Percentiles rank a stretch among this genome's conserved stretches.
phyloP scores from a whole-genome alignment of 305 asterid species.

The Withania somnifera region DNA sequence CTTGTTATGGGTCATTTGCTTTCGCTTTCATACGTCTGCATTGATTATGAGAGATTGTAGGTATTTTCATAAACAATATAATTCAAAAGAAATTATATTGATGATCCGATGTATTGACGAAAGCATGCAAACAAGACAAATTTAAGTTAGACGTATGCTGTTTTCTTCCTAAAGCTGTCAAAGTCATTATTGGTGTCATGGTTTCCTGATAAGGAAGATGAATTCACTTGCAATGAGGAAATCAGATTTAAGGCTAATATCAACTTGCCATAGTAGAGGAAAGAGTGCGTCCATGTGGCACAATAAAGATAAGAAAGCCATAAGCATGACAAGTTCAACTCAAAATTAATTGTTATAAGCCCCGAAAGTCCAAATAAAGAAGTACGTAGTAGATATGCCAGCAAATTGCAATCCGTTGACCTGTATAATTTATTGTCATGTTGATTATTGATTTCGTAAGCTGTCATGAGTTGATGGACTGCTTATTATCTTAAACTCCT shows the following conservation, averaged over 20 bases:
- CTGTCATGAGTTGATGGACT: background rate
- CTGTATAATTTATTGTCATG: background rate
- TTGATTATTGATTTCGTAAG: background rate
- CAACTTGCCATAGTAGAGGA: background rate
- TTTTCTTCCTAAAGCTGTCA: background rate
- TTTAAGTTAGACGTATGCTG: background rate
- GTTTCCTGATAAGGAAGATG: too few relatives aligned
- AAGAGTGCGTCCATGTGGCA: background rate
- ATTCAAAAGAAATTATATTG: background rate
- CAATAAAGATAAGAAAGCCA: background rate
- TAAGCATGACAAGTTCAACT: background rate
- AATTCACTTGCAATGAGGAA: background rate
- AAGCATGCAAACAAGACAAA: background rate
- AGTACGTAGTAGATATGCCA: background rate
- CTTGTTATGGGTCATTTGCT: background rate
- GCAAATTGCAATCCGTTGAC: background rate
- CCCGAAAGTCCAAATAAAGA: background rate
- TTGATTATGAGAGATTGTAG: background rate
- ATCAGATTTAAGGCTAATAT: background rate
- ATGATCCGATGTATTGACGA: background rate
- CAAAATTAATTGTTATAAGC: background rate
- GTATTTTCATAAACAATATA: background rate
- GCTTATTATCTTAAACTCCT: background rate
- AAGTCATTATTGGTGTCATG: background rate
- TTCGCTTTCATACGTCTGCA: background rate